These are phyloP conservation scores for Mycena sp. DNA, from an alignment of 1,284 basidiomycete species.

Conservation along the genomic window DNA sequence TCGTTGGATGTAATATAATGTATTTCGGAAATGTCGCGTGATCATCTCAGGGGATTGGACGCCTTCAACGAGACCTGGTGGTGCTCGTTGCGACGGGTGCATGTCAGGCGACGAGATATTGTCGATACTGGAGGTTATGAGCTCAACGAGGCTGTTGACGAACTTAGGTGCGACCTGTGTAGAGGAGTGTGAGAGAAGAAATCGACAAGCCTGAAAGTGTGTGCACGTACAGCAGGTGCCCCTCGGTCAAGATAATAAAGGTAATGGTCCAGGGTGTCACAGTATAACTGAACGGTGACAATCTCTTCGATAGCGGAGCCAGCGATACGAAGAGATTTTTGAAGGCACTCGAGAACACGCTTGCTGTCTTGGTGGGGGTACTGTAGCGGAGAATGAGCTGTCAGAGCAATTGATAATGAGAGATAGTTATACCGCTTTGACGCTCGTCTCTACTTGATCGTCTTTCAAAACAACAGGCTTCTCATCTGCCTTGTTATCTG, in stretches of 20 bases:
- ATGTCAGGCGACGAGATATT: conserved; percentile 85
- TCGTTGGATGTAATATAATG: conserved; percentile 82
- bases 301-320: conserved; percentile 95
- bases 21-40: conserved; percentile 90
- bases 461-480: conserved; percentile 54
- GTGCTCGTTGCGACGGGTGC: conserved; percentile 83
- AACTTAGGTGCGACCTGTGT: conserved; percentile 89
- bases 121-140: conserved; percentile 92
- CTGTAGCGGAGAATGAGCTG: conserved; percentile 49
- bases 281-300: conserved; percentile 92
- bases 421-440: conserved; percentile 66
- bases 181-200: conserved; percentile 11
- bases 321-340: conserved; percentile 93
- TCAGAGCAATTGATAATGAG: conserved; percentile 1
- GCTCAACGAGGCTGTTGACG: conserved; percentile 91
- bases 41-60: conserved; percentile 94
- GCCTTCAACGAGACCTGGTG: conserved; percentile 87
- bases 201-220: conserved; percentile 1
- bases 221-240: conserved; percentile 79
- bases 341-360: conserved; percentile 93
- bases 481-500: conserved; percentile 45
- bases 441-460: conserved; percentile 51
- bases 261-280: conserved; percentile 93
- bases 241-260: conserved; percentile 94
- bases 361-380: conserved; percentile 93